phyloP scores from a whole-genome alignment of 306 rosid species.

The Begonia loranthoides region DNA sequence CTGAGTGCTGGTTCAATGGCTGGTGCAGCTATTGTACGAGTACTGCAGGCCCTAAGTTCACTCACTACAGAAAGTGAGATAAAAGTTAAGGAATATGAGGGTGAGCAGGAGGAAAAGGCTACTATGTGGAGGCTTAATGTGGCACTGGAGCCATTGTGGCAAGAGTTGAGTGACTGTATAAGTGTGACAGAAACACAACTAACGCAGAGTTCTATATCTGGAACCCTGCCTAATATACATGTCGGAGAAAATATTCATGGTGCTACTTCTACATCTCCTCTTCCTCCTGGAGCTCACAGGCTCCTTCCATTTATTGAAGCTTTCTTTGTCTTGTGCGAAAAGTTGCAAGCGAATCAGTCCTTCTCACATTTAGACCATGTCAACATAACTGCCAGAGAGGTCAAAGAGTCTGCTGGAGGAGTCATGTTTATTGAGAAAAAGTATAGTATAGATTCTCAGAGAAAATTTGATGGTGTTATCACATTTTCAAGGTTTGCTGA shows the following conservation, averaged over 20 bases:
- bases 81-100: constrained; percentile 30
- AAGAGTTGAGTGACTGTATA: constrained; percentile 84
- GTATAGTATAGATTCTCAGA: constrained; percentile 42
- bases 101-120: constrained; percentile 64
- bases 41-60: constrained; percentile 75
- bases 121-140: constrained; percentile 75
- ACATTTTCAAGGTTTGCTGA: constrained; percentile 89
- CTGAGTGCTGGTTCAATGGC: constrained; percentile 97
- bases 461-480: constrained; percentile 60
- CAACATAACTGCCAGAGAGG: constrained; percentile 78
- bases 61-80: constrained; percentile 41
- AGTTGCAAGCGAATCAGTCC: constrained; percentile 67
- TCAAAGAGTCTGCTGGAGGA: constrained; percentile 69
- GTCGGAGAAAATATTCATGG: constrained; percentile 66
- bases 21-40: constrained; percentile 92
- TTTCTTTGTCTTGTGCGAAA: constrained; percentile 93
- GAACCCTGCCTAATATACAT: constrained; percentile 41
- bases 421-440: constrained; percentile 32
- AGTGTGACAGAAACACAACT: constrained; percentile 81
- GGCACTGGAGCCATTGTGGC: constrained; percentile 93
- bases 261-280: constrained; percentile 78
- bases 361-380: constrained; percentile 49
- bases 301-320: constrained; percentile 95
- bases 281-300: constrained; percentile 95
- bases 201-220: constrained; percentile 53